Evolutionary conservation across 176 grass and related monocot genomes (phyloP).

Genomic region (Phragmites australis): DNA sequence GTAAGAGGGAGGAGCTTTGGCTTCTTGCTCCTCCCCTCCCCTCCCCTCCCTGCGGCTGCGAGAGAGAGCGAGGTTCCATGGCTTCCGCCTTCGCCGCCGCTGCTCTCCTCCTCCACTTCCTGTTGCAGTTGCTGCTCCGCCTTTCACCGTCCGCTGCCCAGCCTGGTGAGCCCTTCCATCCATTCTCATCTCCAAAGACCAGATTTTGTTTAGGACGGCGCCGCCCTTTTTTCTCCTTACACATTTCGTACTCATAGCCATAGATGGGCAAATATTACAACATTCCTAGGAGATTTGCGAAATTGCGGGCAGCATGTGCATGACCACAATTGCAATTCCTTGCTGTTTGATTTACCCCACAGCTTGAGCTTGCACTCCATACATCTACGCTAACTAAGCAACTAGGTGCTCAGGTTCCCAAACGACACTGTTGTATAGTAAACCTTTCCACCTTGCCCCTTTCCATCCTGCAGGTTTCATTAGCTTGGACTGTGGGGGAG

Average conservation of each 20-base stretch:
- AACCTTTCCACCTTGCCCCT: slow-evolving; percentile 20
- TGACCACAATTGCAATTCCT: not conserved
- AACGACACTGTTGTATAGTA: not conserved
- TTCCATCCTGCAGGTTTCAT: slow-evolving; percentile 63
- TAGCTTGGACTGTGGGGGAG: slow-evolving; percentile 88
- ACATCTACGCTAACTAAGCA: not conserved
- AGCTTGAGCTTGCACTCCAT: not conserved
- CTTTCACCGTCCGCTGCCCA: slow-evolving; percentile 33
- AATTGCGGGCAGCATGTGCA: not conserved
- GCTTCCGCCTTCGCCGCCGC: slow-evolving; percentile 30
- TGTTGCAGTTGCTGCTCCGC: slow-evolving; percentile 12
- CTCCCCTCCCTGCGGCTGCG: not conserved
- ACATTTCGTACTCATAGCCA: not conserved
- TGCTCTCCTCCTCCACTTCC: not conserved
- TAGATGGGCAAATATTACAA: too few relatives aligned
- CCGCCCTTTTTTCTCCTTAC: not conserved
- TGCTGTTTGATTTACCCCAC: not conserved
- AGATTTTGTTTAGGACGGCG: not conserved
- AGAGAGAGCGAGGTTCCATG: not conserved
- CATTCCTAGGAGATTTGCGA: not conserved
- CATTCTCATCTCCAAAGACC: not conserved
- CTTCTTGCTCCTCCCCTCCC: not conserved
- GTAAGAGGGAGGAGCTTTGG: not conserved
- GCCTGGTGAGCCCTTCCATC: slow-evolving; percentile 28
- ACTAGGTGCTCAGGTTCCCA: too few relatives aligned